Conservation (phyloP, 139 green algal genomes). For the Chlorella ohadii region DNA sequence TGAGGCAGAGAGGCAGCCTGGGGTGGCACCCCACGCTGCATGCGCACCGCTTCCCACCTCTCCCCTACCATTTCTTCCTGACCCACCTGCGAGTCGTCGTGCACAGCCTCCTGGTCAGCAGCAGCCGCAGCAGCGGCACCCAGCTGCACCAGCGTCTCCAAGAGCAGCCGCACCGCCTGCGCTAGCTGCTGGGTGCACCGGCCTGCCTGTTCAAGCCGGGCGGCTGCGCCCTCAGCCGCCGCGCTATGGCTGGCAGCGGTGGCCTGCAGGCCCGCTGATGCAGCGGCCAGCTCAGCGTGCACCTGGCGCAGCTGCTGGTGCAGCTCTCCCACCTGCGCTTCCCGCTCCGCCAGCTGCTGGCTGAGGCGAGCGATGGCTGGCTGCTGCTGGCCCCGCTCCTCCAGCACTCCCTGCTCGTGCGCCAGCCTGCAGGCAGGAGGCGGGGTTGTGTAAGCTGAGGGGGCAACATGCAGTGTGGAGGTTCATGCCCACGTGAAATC, state of each 20-base stretch:
- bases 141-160: constrained; percentile 27
- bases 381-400: constrained; percentile 1
- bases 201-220: not conserved
- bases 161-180: constrained; percentile 33
- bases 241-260: not conserved
- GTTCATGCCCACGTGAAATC: too few relatives aligned
- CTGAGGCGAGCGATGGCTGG: not conserved
- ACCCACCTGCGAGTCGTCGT: not conserved
- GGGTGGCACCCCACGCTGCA: not conserved
- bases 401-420: not conserved
- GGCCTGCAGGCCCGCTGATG: not conserved
- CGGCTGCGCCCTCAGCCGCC: not conserved
- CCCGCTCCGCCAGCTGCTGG: not conserved
- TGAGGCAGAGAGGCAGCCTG: not conserved
- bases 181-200: constrained; percentile 7
- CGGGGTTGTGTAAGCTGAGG: too few relatives aligned
- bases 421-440: constrained; percentile 8
- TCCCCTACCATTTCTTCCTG: not conserved
- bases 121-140: not conserved
- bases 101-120: not conserved
- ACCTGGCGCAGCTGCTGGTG: constrained; percentile 12
- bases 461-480: too few relatives aligned
- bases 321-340: constrained; percentile 4
- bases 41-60: not conserved
- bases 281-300: constrained; percentile 5